Percentiles rank a stretch among this genome's conserved stretches.
Conservation (phyloP, 1,139 yeast species). For the Taphrina deformans region DNA sequence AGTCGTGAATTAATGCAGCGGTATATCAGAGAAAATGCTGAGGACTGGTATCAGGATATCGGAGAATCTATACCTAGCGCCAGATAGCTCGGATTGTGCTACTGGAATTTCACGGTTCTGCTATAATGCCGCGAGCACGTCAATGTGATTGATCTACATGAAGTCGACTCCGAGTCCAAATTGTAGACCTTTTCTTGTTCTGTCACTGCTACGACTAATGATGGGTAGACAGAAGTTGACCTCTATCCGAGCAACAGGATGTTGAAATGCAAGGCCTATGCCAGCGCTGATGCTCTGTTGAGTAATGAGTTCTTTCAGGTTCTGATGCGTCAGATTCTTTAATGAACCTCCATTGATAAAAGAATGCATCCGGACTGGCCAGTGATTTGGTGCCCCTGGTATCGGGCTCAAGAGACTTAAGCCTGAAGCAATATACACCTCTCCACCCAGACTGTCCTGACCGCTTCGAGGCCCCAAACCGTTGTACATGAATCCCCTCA, state of each 20-base stretch:
- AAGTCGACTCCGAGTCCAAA: conserved; percentile 91
- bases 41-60: conserved; percentile 13
- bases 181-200: conserved; percentile 78
- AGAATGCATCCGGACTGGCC: conserved; percentile 42
- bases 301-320: conserved; percentile 15
- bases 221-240: conserved; percentile 81
- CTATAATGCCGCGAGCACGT: no score
- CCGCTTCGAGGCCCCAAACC: conserved; percentile 84
- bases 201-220: conserved; percentile 63
- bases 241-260: conserved; percentile 85
- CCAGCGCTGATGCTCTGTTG: conserved; percentile 60
- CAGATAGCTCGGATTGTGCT: no score
- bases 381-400: conserved; percentile 54
- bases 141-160: not conserved
- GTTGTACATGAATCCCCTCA: conserved; percentile 70
- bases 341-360: conserved; percentile 53
- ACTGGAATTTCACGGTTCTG: no score
- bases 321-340: conserved; percentile 39
- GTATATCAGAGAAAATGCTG: conserved; percentile 6
- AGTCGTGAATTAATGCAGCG: conserved; percentile 4
- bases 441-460: conserved; percentile 70
- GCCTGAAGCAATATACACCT: conserved; percentile 70
- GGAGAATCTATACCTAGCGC: conserved; percentile 7
- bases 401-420: conserved; percentile 63
- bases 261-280: conserved; percentile 69